Percentiles rank a stretch among this genome's conserved stretches.
phyloP scores from a whole-genome alignment of 2,329 filamentous ascomycete genomes.

The Xylogone sp. region DNA sequence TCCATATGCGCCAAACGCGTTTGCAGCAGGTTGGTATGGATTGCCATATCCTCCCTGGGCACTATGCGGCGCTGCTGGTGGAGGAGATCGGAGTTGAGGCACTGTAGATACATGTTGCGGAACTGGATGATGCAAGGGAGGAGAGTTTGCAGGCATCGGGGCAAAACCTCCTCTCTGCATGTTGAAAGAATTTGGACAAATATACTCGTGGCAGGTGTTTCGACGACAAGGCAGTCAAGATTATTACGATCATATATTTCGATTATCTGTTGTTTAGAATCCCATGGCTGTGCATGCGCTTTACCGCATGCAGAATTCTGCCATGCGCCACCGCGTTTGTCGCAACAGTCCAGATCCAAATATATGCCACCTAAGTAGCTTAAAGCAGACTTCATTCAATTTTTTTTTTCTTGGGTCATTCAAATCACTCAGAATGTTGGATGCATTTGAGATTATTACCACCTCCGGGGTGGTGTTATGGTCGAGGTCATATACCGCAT shows the following conservation, averaged over 20 bases:
- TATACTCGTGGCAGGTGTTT: not conserved
- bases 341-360: not conserved
- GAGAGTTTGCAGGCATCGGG: constrained; percentile 61
- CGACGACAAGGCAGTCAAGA: not conserved
- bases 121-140: constrained; percentile 92
- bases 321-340: constrained; percentile 1
- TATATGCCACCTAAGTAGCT: not conserved
- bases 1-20: constrained; percentile 67
- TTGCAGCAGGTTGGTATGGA: constrained; percentile 63
- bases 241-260: not conserved
- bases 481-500: constrained; percentile 80
- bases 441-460: constrained; percentile 94
- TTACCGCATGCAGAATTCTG: constrained; percentile 5
- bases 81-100: constrained; percentile 92
- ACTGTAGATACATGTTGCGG: constrained; percentile 98
- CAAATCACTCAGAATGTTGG: constrained; percentile 62
- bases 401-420: not conserved
- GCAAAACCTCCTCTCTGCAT: not conserved
- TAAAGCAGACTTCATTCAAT: not conserved
- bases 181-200: not conserved
- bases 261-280: not conserved
- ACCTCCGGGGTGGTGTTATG: constrained; percentile 95
- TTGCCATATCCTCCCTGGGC: constrained; percentile 64
- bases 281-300: not conserved
- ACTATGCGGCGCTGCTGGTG: constrained; percentile 68